Base-by-base conservation (phyloP, 805 yeast genomes). In the Helenozyma rhizophorensis region DNA sequence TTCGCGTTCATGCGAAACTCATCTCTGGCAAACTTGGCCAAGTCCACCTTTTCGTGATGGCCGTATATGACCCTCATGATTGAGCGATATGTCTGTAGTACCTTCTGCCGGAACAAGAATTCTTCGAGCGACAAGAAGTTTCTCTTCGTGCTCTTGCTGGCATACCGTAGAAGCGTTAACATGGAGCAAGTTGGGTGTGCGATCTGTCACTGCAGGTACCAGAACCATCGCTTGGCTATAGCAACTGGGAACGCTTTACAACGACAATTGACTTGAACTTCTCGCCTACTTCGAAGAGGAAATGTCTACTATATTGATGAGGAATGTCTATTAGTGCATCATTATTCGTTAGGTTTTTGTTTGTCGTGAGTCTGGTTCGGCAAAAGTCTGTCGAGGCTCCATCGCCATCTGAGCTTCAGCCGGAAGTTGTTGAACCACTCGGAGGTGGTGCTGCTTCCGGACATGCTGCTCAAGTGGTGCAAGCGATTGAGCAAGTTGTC, bases 91-190 rank as follows among this genome's bases (percentile, higher is more conserved):
- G 60, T 54, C 9, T 47, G 39, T n/a, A 51, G 45, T 11, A 66
- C 53, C 34, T 56, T 55, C 28, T 50, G 58, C 12, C 70, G 53
- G 32, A 66, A 65, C 21, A 66, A 32, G 36, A 66, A 66, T 35
- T 66, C 71, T 26, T 66, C 70, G 4, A 66, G 44, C 5, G 65
- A 47, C 14, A 61, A 32, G 27, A 39, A 27, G 16, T 29, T 33
- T 7, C 14, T 14, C 9, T 14, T 14, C 6, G 24, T 27, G 15
- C 15, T 13, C 5, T 7, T 15, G 16, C 18, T n/a, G 6, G 14
- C 27, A 12, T 8, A 3, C 13, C 23, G 6, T 6, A n/a, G n/a
- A 17, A 14, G 19, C 11, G n/a, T n/a, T n/a, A n/a, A n/a, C n/a
- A n/a, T n/a, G n/a, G n/a, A n/a, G n/a, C n/a, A n/a, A n/a, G n/a